Percentiles rank a stretch among this genome's conserved stretches.
Evolutionary conservation across 2,329 filamentous ascomycete species (phyloP).

Genomic region (Beauveria medogensis): DNA sequence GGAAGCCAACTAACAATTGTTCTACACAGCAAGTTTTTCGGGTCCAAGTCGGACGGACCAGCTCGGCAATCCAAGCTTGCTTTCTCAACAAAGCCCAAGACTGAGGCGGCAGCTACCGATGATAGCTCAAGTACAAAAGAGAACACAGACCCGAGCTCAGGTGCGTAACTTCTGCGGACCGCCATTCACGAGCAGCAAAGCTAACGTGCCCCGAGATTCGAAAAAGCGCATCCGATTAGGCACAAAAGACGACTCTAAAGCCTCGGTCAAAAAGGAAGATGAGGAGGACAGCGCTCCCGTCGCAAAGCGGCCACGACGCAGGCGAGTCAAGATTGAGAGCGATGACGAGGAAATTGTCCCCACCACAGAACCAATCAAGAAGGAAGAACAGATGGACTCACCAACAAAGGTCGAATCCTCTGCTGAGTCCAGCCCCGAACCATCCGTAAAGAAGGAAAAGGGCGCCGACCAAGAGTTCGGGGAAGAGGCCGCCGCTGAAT

Average conservation of each 20-base stretch:
- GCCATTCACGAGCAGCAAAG: not conserved
- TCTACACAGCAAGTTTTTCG: slow-evolving; percentile 72
- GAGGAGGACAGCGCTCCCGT: slow-evolving; percentile 53
- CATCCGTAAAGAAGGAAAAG: slow-evolving; percentile 17
- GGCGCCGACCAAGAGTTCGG: slow-evolving; percentile 14
- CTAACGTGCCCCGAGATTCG: slow-evolving; percentile 24
- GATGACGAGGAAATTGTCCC: slow-evolving; percentile 37
- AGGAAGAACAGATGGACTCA: slow-evolving; percentile 15
- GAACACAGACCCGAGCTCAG: slow-evolving; percentile 30
- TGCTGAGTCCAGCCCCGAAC: slow-evolving; percentile 2
- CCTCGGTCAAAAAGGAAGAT: slow-evolving; percentile 30
- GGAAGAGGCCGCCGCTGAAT: slow-evolving; percentile 20
- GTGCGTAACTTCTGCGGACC: slow-evolving; percentile 19
- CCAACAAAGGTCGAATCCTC: slow-evolving; percentile 15
- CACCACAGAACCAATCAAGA: slow-evolving; percentile 27
- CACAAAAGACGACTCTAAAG: not conserved
- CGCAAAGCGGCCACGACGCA: slow-evolving; percentile 47
- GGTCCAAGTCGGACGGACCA: slow-evolving; percentile 44
- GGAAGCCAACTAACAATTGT: not conserved
- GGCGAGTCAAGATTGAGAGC: slow-evolving; percentile 40
- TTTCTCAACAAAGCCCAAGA: slow-evolving; percentile 55
- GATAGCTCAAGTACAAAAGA: slow-evolving; percentile 26
- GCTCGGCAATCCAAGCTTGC: slow-evolving; percentile 71
- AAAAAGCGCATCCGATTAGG: slow-evolving; percentile 37
- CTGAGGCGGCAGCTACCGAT: slow-evolving; percentile 21